Evolutionary conservation across 306 rosid genomes (phyloP), one percentile per base, ranked within the genome.

Genomic region (Cucumis cinereus): DNA sequence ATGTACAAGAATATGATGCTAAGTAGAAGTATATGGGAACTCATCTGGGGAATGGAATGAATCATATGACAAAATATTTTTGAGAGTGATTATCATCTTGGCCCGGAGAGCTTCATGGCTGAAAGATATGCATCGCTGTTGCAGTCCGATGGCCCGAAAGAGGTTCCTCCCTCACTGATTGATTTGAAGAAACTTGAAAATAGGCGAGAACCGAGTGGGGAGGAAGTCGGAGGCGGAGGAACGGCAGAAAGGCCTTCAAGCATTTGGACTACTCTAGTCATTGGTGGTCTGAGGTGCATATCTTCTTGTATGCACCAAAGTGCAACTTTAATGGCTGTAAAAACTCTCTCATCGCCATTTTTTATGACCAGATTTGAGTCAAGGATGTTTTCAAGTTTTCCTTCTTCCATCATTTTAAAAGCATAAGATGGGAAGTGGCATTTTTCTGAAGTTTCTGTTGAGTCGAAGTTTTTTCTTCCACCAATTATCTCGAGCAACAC

Each of bases 261-360:
- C 97, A 91, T 94, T 85, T 91, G 97, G 19, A 88, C 96, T 33
- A 94, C 98, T 78, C 83, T 91, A 5, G 91, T 82, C 98, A 94
- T 91, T 22, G 96, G 67, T 53, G 98, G 98, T 73, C 97, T 85
- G 73, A 85, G 73, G 14, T 85, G 69, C 98, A 88, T 91, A 49
- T 94, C 97, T 79, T 93, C 97, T 15, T 94, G 97, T 80, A 94
- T 82, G 79, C 97, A 94, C 97, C 96, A 90, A 49, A 91, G 84
- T 53, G 98, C 96, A 72, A 94, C 95, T 74, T 79, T 86, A 19
- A 90, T 80, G 45, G 93, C 93, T 10, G 76, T 77, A 13, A 76
- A 80, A 36, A 90, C 69, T 79, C 85, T 82, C 11, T 84, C 84
- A 40, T 90, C 94, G 4, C 82, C 66, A 13, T 26, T 87, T 68